A percentile compares a stretch with the other conserved stretches of the same genome.
phyloP scores from a whole-genome alignment of 495 filamentous ascomycete genomes.

The Pyrenula massariospora region DNA sequence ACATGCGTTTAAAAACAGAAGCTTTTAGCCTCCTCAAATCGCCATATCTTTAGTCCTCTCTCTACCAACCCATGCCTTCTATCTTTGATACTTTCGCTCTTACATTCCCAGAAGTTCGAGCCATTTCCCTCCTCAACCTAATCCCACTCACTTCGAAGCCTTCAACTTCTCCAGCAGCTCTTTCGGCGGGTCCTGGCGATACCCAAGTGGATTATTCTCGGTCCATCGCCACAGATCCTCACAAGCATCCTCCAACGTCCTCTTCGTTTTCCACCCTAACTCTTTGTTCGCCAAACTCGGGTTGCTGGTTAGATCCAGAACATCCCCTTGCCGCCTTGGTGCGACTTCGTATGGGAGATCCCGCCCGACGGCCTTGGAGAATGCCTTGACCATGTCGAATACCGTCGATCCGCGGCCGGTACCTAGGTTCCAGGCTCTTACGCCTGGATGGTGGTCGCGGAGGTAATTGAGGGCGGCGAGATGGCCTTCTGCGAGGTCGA shows the following conservation, averaged over 20 bases:
- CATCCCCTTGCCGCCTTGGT: constrained; percentile 73
- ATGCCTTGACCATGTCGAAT: constrained; percentile 94
- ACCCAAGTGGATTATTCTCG: constrained; percentile 90
- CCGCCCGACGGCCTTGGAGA: constrained; percentile 72
- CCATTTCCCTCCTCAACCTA: too few species aligned
- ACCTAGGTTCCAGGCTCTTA: constrained; percentile 92
- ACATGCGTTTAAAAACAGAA: neutral
- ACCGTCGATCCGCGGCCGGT: constrained; percentile 94
- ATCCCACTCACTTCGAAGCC: constrained; percentile 11
- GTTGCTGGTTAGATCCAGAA: constrained; percentile 89
- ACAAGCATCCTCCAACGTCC: constrained; percentile 84
- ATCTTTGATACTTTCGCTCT: too few species aligned
- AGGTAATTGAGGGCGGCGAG: constrained; percentile 88
- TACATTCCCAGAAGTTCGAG: too few species aligned
- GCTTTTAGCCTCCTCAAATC: too few species aligned
- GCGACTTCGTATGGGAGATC: constrained; percentile 82
- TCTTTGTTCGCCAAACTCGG: constrained; percentile 76
- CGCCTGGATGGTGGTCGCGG: constrained; percentile 76
- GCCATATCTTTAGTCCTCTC: too few species aligned
- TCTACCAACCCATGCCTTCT: too few species aligned
- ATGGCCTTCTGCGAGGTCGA: constrained; percentile 83
- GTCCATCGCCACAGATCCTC: constrained; percentile 92
- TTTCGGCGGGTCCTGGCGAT: constrained; percentile 78
- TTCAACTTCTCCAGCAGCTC: constrained; percentile 67
- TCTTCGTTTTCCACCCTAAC: constrained; percentile 83